A percentile compares a stretch with the other conserved stretches of the same genome.
Conservation (phyloP, 2,329 filamentous ascomycete genomes). For the Incumbomyces lentus region DNA sequence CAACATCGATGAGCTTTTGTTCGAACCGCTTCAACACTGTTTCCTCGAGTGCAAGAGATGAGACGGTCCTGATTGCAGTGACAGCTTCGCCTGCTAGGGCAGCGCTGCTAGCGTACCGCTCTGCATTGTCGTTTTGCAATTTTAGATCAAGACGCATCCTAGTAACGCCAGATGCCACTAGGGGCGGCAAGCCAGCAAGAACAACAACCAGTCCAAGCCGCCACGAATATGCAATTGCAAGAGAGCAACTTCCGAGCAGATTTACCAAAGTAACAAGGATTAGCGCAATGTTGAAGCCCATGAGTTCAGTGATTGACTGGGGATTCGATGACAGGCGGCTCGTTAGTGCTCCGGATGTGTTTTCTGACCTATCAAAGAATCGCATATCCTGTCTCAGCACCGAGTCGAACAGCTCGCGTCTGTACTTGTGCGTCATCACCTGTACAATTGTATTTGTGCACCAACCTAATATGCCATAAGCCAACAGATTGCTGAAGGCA, state of each 20-base stretch:
- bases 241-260: constrained; percentile 34
- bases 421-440: constrained; percentile 12
- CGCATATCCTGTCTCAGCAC: constrained; percentile 24
- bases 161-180: constrained; percentile 36
- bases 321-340: constrained; percentile 22
- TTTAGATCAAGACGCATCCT: constrained; percentile 40
- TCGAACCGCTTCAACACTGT: constrained; percentile 1
- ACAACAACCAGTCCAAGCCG: constrained; percentile 40
- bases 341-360: constrained; percentile 24
- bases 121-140: constrained; percentile 36
- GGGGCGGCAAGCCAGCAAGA: constrained; percentile 35
- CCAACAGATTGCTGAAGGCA: constrained; percentile 57
- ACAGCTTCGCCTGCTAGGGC: constrained; percentile 9
- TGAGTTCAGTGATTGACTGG: constrained; percentile 36
- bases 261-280: constrained; percentile 40
- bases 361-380: constrained; percentile 26
- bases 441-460: constrained; percentile 15
- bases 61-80: constrained; percentile 7
- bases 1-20: constrained; percentile 19
- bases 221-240: constrained; percentile 39
- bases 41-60: constrained; percentile 6
- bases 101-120: constrained; percentile 35
- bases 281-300: constrained; percentile 40
- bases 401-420: constrained; percentile 47
- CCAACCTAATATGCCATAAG: constrained; percentile 30